These are phyloP conservation scores for Leptographium lundbergii DNA, from an alignment of 2,329 filamentous ascomycete genomes.

Conservation along the genomic window DNA sequence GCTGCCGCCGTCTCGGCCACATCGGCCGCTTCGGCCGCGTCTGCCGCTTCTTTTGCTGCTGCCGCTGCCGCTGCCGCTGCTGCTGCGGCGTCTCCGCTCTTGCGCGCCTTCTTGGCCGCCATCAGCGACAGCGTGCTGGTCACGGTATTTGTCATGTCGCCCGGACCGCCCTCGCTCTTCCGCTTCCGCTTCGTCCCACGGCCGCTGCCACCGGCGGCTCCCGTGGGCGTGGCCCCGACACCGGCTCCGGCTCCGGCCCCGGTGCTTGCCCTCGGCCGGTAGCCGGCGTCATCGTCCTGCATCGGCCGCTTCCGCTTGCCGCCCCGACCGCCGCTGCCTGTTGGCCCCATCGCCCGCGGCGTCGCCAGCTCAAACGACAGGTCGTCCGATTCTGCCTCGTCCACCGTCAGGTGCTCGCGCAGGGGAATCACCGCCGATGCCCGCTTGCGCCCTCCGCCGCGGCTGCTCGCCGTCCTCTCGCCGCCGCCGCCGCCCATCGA, in stretches of 20 bases:
- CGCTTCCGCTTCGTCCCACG: constrained; percentile 45
- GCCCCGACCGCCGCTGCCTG: constrained; percentile 17
- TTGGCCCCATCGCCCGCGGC: constrained; percentile 3
- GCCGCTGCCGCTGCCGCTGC: neutral
- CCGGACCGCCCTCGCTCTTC: constrained; percentile 41
- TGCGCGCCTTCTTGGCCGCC: constrained; percentile 18
- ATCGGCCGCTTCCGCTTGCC: constrained; percentile 37
- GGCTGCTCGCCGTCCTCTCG: neutral
- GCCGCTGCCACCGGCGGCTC: constrained; percentile 14
- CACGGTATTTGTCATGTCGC: constrained; percentile 3
- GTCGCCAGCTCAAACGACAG: constrained; percentile 10
- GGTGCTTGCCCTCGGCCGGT: constrained; percentile 43
- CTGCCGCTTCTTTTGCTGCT: constrained; percentile 16
- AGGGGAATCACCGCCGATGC: constrained; percentile 18
- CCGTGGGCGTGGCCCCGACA: neutral
- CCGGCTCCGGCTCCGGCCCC: constrained; percentile 13
- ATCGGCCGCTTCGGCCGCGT: neutral
- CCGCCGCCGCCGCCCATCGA: constrained; percentile 10
- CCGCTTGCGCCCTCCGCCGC: neutral
- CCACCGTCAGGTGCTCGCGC: constrained; percentile 13
- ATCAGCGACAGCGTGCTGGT: constrained; percentile 18
- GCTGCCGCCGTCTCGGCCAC: neutral
- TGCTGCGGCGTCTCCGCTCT: constrained; percentile 13
- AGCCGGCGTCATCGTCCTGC: constrained; percentile 43
- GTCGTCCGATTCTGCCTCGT: constrained; percentile 11